These are phyloP conservation scores for Pleurotus platypus DNA, from an alignment of 768 basidiomycete species.

Conservation along the genomic window DNA sequence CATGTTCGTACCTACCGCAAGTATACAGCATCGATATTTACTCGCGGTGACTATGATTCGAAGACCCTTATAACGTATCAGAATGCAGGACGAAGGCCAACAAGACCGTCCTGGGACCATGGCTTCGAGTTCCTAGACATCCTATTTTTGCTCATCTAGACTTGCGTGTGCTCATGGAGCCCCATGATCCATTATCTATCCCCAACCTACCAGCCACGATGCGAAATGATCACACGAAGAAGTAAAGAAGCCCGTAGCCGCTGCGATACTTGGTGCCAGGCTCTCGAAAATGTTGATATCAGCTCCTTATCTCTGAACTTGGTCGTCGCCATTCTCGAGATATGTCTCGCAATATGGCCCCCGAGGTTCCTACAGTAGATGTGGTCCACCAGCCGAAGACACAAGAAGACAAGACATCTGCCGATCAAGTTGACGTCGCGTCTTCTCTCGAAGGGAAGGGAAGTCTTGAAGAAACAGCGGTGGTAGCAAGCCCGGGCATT, in stretches of 20 bases:
- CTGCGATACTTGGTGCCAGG: not conserved
- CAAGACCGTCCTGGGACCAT: no score
- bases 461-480: not conserved
- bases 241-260: not conserved
- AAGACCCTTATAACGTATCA: no score
- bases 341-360: not conserved
- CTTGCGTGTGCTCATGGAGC: no score
- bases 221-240: constrained; percentile 1
- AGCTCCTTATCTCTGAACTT: not conserved
- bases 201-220: not conserved
- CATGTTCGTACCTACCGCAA: no score
- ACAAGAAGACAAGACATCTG: not conserved
- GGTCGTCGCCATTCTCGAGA: not conserved
- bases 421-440: not conserved
- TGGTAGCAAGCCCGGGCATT: not conserved
- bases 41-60: no score
- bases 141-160: no score
- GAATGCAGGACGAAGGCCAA: no score
- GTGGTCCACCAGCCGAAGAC: not conserved
- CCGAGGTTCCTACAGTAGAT: not conserved
- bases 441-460: not conserved
- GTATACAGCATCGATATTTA: no score
- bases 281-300: not conserved
- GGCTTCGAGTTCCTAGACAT: no score
- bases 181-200: not conserved